Evolutionary conservation across 768 basidiomycete species (phyloP).

Genomic region (Rubroboletus satanas): DNA sequence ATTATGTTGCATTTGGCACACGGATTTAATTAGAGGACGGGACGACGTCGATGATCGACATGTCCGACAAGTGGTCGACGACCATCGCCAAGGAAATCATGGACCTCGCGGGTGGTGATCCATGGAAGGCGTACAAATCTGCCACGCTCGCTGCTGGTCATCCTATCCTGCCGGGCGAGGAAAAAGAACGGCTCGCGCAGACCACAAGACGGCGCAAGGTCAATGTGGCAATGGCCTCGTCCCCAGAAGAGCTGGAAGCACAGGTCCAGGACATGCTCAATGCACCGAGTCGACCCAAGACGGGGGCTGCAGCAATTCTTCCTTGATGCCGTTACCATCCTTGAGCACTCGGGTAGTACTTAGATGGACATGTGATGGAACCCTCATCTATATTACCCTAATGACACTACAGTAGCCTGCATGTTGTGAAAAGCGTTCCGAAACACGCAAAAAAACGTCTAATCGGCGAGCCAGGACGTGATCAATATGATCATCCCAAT

Average conservation of each 20-base stretch:
- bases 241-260: slow-evolving; percentile 20
- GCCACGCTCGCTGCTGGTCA: slow-evolving; percentile 44
- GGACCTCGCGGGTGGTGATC: slow-evolving; percentile 57
- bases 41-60: slow-evolving; percentile 40
- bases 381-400: background rate
- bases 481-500: slow-evolving; percentile 61
- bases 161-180: slow-evolving; percentile 48
- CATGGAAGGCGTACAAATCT: slow-evolving; percentile 55
- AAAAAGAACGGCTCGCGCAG: slow-evolving; percentile 23
- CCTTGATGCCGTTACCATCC: slow-evolving; percentile 19
- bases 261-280: slow-evolving; percentile 32
- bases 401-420: slow-evolving; percentile 3
- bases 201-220: slow-evolving; percentile 11
- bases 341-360: background rate
- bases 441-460: background rate
- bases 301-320: slow-evolving; percentile 39
- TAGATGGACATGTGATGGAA: background rate
- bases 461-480: slow-evolving; percentile 42
- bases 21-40: slow-evolving; percentile 45
- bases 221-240: slow-evolving; percentile 7
- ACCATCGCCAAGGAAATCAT: slow-evolving; percentile 67
- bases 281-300: slow-evolving; percentile 29
- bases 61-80: slow-evolving; percentile 68
- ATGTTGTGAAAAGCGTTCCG: background rate
- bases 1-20: background rate